Conservation (phyloP, 2,329 filamentous ascomycete genomes). For the Fusarium longipes region DNA sequence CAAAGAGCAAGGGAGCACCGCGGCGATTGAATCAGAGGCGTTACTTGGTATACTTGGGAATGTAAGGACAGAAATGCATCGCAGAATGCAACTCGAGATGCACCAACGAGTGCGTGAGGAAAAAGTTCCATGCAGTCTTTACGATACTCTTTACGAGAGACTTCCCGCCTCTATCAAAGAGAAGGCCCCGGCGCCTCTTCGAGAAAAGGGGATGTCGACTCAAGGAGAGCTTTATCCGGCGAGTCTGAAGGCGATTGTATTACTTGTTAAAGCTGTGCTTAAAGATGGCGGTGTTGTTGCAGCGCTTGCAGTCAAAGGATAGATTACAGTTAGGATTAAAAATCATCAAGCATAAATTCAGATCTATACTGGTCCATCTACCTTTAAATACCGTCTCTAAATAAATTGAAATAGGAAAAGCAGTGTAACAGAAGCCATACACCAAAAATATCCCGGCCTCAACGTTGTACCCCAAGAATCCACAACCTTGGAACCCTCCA, state of each 20-base stretch:
- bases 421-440: no score
- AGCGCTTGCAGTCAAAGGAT: background rate
- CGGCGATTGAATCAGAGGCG: background rate
- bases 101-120: slow-evolving; percentile 4
- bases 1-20: background rate
- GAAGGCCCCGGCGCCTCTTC: background rate
- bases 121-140: background rate
- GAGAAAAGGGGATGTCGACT: background rate
- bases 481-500: slow-evolving; percentile 19
- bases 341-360: background rate
- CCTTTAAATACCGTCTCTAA: background rate
- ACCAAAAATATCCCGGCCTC: background rate
- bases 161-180: background rate
- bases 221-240: background rate
- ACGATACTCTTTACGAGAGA: background rate
- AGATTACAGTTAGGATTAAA: background rate
- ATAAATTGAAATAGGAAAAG: background rate
- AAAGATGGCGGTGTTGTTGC: background rate
- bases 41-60: background rate
- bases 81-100: background rate
- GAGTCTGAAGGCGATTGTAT: background rate
- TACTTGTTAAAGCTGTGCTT: background rate
- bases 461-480: background rate
- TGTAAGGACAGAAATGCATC: background rate
- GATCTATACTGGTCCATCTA: background rate